These are phyloP conservation scores for Epichloe typhina DNA, from an alignment of 2,329 filamentous ascomycete genomes.

Conservation along the genomic window DNA sequence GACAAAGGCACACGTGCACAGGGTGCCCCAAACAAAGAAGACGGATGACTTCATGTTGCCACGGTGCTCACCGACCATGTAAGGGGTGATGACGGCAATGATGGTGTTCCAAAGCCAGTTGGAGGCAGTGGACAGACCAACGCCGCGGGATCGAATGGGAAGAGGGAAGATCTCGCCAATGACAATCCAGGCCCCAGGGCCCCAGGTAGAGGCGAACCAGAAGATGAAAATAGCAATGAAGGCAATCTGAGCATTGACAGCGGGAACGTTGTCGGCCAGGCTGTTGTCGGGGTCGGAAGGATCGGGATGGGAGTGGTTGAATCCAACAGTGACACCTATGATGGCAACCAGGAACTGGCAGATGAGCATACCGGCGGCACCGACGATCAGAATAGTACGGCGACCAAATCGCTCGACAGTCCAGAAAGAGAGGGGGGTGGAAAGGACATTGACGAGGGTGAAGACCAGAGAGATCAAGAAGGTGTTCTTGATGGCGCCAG, in stretches of 20 bases:
- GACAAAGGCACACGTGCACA: slow-evolving; percentile 45
- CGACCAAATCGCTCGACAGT: slow-evolving; percentile 73
- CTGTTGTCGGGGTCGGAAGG: slow-evolving; percentile 24
- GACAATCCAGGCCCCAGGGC: slow-evolving; percentile 66
- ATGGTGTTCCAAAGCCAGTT: slow-evolving; percentile 89
- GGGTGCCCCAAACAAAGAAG: slow-evolving; percentile 64
- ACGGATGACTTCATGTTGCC: slow-evolving; percentile 57
- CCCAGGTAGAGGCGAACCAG: slow-evolving; percentile 85
- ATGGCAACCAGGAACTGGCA: slow-evolving; percentile 83
- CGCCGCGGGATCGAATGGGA: slow-evolving; percentile 76
- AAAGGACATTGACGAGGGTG: slow-evolving; percentile 76
- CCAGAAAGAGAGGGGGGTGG: slow-evolving; percentile 79
- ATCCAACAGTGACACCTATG: slow-evolving; percentile 49
- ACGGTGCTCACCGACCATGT: slow-evolving; percentile 48
- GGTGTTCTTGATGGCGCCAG: slow-evolving; percentile 60
- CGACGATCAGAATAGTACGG: slow-evolving; percentile 64
- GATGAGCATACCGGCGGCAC: slow-evolving; percentile 69
- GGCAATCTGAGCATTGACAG: slow-evolving; percentile 60
- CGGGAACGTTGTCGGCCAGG: slow-evolving; percentile 39
- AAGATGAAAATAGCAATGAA: slow-evolving; percentile 91
- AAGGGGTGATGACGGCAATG: slow-evolving; percentile 57
- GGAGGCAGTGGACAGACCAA: slow-evolving; percentile 72
- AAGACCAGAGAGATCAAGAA: slow-evolving; percentile 80
- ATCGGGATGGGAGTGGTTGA: slow-evolving; percentile 34
- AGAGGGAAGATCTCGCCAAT: slow-evolving; percentile 88